Evolutionary conservation across 2,329 filamentous ascomycete genomes (phyloP).

Genomic region (Didymellaceae sp.): DNA sequence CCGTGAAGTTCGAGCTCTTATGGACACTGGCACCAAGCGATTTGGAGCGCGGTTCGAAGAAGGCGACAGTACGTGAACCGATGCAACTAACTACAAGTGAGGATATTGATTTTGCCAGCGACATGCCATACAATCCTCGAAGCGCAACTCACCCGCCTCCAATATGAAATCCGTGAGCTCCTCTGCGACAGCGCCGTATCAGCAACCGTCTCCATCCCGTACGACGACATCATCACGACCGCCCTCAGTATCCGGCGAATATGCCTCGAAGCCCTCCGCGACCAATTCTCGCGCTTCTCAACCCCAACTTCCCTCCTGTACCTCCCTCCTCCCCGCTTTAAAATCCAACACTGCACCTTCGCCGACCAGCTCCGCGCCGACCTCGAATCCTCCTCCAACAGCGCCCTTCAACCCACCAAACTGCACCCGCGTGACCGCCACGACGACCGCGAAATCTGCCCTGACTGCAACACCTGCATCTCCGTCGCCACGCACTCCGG

Average conservation of each 20-base stretch:
- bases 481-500: slow-evolving; percentile 42
- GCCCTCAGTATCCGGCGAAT: slow-evolving; percentile 42
- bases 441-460: slow-evolving; percentile 45
- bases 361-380: slow-evolving; percentile 39
- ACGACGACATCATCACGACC: slow-evolving; percentile 39
- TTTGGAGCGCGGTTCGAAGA: slow-evolving; percentile 42
- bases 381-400: slow-evolving; percentile 24
- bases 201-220: slow-evolving; percentile 27
- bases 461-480: slow-evolving; percentile 39
- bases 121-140: slow-evolving; percentile 41
- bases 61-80: slow-evolving; percentile 37
- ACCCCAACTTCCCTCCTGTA: slow-evolving; percentile 26
- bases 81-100: background rate
- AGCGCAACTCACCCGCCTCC: slow-evolving; percentile 41
- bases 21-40: slow-evolving; percentile 35
- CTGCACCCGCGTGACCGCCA: slow-evolving; percentile 35
- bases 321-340: slow-evolving; percentile 45
- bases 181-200: slow-evolving; percentile 39
- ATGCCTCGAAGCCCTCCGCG: slow-evolving; percentile 39
- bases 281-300: slow-evolving; percentile 37
- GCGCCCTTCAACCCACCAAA: slow-evolving; percentile 36
- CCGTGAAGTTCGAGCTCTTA: slow-evolving; percentile 31
- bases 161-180: slow-evolving; percentile 42
- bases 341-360: slow-evolving; percentile 42
- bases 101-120: slow-evolving; percentile 30